Evolutionary conservation across 2,329 filamentous ascomycete species (phyloP).

Genomic region (Paraphaeosphaeria minitans): DNA sequence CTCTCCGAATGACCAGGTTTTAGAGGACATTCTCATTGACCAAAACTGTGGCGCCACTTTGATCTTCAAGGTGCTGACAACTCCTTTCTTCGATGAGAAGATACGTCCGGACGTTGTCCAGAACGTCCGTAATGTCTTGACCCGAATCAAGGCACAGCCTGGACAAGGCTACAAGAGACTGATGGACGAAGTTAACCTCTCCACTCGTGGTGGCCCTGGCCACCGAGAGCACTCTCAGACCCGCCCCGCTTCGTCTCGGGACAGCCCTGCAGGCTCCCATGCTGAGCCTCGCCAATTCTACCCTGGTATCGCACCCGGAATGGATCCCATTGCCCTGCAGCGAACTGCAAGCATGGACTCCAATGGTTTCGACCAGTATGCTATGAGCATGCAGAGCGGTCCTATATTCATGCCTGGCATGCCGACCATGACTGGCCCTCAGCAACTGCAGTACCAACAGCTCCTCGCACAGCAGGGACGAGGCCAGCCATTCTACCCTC

Average conservation of each 20-base stretch:
- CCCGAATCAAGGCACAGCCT: constrained; percentile 90
- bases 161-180: constrained; percentile 96
- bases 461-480: constrained; percentile 52
- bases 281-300: constrained; percentile 45
- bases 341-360: constrained; percentile 57
- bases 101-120: constrained; percentile 88
- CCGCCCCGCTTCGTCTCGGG: constrained; percentile 45
- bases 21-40: constrained; percentile 90
- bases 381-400: constrained; percentile 37
- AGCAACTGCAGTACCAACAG: constrained; percentile 64
- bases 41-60: constrained; percentile 90
- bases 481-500: constrained; percentile 50
- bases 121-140: constrained; percentile 85
- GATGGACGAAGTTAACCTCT: constrained; percentile 97
- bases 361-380: constrained; percentile 53
- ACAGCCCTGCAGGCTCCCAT: constrained; percentile 36
- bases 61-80: constrained; percentile 98
- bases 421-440: constrained; percentile 51
- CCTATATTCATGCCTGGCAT: constrained; percentile 46
- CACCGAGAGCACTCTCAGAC: constrained; percentile 45
- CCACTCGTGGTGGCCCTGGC: constrained; percentile 56
- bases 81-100: constrained; percentile 92
- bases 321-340: constrained; percentile 51
- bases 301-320: constrained; percentile 43
- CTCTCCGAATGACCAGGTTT: constrained; percentile 79